Base-by-base conservation (phyloP, 2,329 filamentous ascomycete species). In the Thielaviopsis euricoi region DNA sequence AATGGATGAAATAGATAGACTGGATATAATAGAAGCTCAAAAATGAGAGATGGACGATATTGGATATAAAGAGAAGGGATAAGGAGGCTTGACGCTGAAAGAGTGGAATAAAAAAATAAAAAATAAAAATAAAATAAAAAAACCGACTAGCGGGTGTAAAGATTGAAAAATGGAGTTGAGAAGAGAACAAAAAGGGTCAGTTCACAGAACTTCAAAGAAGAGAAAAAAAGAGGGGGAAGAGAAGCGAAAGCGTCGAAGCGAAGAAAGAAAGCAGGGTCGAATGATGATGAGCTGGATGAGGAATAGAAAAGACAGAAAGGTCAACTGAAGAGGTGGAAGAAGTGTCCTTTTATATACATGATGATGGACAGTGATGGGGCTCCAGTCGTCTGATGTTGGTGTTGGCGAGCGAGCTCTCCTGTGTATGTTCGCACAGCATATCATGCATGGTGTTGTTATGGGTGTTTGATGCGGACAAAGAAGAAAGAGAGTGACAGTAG, bases 41-140 rank as follows among this genome's bases (percentile, higher is more conserved):
- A 62, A 40, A 54, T 53, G 49, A 40, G 33, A 40, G 15, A 40
- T 40, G 9, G 25, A 40, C 33, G 10, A 40, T 13, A 10, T 40
- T 40, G 33, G 25, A 26, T 26, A 26, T 33, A 50, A 25, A 58
- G 15, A 60, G 53, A 56, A 62, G 64, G 65, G 64, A 62, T 64
- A 62, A 62, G 62, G 67, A 67, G 66, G 62, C 66, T 65, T 62
- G 51, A 53, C 58, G 53, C 58, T 49, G 48, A 71, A 63, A 64
- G 64, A 66, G 63, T 60, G 60, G 51, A 59, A 64, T 58, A 57
- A 61, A 63, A 63, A 63, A 61, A 59, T 59, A 62, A 64, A 67
- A 65, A 57, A 63, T 65, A 64, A 66, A 63, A 59, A 61, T 56
- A 55, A 63, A 58, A n/a, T n/a, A n/a, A 55, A 61, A 63, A 53